Evolutionary conservation across 2,329 filamentous ascomycete species (phyloP), one percentile per base, ranked within the genome.

Genomic region (Talaromyces amestolkiae): DNA sequence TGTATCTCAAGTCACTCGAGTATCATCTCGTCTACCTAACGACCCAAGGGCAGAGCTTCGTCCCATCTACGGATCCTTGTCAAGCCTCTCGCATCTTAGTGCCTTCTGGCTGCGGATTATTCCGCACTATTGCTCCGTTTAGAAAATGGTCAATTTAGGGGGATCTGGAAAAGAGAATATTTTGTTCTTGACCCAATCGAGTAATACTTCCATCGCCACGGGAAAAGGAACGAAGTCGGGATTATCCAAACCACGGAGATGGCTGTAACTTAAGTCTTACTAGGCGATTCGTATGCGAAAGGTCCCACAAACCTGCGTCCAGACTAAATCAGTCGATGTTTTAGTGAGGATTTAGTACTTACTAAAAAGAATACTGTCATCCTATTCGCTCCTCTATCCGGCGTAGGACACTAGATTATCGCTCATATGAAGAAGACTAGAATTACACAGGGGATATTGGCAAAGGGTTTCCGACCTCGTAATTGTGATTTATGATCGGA

Each of bases 251-350:
- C 27, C 17, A 54, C 4, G n/a, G 11, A 13, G 3, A 22, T 31
- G 11, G 37, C 41, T 19, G 22, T 45, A 66, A 58, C 56, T 63
- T 39, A 22, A 31, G 49, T 53, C 17, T 68, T 51, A 60, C 53
- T 22, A 43, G 19, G 9, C 22, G 11, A 3, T 15, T 19, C 31
- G 58, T n/a, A 39, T 65, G 67, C 65, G 64, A 67, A 13, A 66
- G 68, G 39, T 35, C n/a, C 61, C 61, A 63, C 61, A 22, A 39
- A 45, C 8, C 8, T 63, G 37, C 49, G 45, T 56, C 37, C 43
- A 62, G 37, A 43, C 19, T 39, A 58, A 17, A 47, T 19, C 24
- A 3, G 2, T 31, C 8, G 33, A 22, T 56, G n/a, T 15, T 56
- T 39, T 37, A 56, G 53, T 56, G 10, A 39, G 37, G 27, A 2